Base-by-base conservation (phyloP, 176 grass and related monocot species). In the Musa beccarii region DNA sequence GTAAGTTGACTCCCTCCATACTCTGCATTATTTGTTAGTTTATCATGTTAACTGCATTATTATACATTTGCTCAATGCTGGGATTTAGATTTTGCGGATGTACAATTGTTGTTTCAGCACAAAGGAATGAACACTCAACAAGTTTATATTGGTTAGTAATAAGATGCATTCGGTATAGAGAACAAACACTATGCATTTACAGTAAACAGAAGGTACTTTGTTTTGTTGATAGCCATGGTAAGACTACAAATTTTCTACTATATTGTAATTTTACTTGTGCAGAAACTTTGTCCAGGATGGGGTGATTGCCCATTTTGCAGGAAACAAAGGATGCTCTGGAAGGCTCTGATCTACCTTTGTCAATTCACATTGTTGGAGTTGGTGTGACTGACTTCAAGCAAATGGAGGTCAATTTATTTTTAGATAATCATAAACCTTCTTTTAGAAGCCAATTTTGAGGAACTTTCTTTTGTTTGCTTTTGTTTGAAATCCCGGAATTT, bases 311-410 rank as follows among this genome's bases (percentile, higher is more conserved):
- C 86, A 99, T 94, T 43, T 89, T 99, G 82, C 96, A 95, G 78
- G 96, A 95, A 81, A 99, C 96, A 77, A 92, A 90, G 26, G 96
- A 99, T 79, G 88, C 84, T 51, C 80, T 94, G 68, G 89, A 89
- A 71, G 95, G 88, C 76, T 99, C 96, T 17, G 96, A 95, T 92
- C 84, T 99, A 76, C 96, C 96, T 76, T 79, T 95, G 79, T 99
- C 96, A 23, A 92, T 99, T 43, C 57, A 92, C 77, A 86, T 99
- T 77, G 77, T 95, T 75, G 96, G 96, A 81, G 96, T 99, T 84
- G 96, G 91, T 79, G 96, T 86, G 52, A 89, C 96, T 49, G 91
- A 99, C 75, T 95, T 95, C 83, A 99, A 95, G 66, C 89, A 99
- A 88, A 99, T 99, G 96, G 96, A 99, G 96, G 96, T 93, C 77